Evolutionary conservation across 1,284 basidiomycete genomes (phyloP), one percentile per base, ranked within the genome.

Genomic region (Irpex sp.): DNA sequence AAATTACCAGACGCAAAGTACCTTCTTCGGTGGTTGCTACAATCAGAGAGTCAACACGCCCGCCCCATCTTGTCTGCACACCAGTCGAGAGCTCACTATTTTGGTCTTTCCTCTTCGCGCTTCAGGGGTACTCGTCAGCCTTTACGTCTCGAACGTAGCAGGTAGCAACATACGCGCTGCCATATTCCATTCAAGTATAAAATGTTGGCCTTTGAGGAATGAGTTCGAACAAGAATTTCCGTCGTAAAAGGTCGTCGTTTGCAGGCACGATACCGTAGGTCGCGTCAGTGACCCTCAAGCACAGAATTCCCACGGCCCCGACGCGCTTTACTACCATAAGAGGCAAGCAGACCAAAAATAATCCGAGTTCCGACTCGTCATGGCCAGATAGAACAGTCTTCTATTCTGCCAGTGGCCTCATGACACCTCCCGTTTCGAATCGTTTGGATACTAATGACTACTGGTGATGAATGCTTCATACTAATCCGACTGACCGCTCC

Each of bases 11-110:
- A 4, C 17, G n/a, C 31, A 13, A 51, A 55, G 63, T 71, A 86
- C 85, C 77, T 82, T 83, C 63, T 79, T 79, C 31, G 84, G 82
- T 62, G 85, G 80, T 77, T 79, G 84, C 85, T 86, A 68, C 11
- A 55, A 59, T 33, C 37, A 64, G 59, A 39, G 43, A 46, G 62
- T 62, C 47, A 63, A 60, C 36, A 54, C 56, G 57, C 26, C 56
- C 57, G 55, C 43, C 63, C 39, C 43, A 31, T 39, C 50, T 6
- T 53, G 19, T 31, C 43, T 19, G 66, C 39, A 39, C 57, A 55
- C 57, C 55, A 62, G 63, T 59, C 59, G 65, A 57, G 65, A 63
- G 72, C 80, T 78, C 68, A 81, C 80, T 59, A 81, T 81, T 71
- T 78, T 81, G 53, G 75, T 67, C 67, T 75, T 81, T 9, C 67